Evolutionary conservation across 257 asterid genomes (phyloP).

Genomic region (Capsicum rhomboideum): DNA sequence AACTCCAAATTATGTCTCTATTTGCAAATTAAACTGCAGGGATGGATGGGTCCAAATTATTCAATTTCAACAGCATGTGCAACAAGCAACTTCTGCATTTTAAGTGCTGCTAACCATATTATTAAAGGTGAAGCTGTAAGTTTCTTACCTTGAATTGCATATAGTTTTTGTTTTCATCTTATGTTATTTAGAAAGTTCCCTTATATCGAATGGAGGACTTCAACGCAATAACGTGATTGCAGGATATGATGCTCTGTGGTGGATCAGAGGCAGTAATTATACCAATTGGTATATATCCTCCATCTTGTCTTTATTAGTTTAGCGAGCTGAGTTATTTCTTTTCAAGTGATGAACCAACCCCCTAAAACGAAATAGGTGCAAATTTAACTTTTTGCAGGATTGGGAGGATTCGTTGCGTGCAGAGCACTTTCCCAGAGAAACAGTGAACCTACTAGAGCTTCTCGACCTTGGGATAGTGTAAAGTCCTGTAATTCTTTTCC

Average conservation of each 20-base stretch:
- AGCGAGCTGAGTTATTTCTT: neutral
- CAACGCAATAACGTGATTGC: neutral
- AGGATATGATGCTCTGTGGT: conserved; percentile 62
- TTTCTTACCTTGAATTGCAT: neutral
- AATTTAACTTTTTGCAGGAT: conserved; percentile 5
- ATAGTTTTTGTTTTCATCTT: neutral
- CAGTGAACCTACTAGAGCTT: conserved; percentile 61
- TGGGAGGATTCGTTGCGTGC: conserved; percentile 72
- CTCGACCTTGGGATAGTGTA: conserved; percentile 60
- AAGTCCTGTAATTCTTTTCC: neutral
- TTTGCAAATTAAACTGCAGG: conserved; percentile 12
- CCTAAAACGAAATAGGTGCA: no score
- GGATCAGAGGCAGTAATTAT: conserved; percentile 57
- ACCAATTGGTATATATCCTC: conserved; percentile 25
- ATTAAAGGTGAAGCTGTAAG: conserved; percentile 51
- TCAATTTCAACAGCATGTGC: conserved; percentile 73
- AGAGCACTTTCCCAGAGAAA: conserved; percentile 68
- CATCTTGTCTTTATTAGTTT: neutral
- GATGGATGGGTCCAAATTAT: conserved; percentile 68
- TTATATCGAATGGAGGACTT: neutral
- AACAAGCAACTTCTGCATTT: conserved; percentile 59
- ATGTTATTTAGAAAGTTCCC: neutral
- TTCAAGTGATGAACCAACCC: neutral
- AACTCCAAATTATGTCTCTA: neutral
- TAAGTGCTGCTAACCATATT: conserved; percentile 67